Base-by-base conservation (phyloP, 1,284 basidiomycete genomes). In the Caloboletus inedulis region DNA sequence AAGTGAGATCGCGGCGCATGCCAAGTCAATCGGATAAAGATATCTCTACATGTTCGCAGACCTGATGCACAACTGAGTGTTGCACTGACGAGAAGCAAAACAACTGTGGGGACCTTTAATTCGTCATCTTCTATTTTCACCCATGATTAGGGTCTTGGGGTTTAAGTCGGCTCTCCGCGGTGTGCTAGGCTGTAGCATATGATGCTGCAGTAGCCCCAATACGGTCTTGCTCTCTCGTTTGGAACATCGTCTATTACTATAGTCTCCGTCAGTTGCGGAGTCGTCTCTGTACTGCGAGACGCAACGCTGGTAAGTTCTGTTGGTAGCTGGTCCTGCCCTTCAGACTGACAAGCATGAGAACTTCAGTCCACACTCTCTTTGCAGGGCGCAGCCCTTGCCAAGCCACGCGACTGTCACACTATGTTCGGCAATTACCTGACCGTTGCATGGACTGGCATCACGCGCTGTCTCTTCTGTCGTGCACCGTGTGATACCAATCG, bases 111-210 rank as follows among this genome's bases (percentile, higher is more conserved):
- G 40, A 43, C 35, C 23, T 41, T 31, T 7, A 5, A 23, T 6
- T 27, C 18, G 37, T 46, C 34, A 36, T 51, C 39, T 49, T 65
- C 56, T 49, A 51, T 65, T 49, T 52, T 51, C 53, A 50, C 45
- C 47, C 40, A 19, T 35, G 33, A 49, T 43, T 47, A 14, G 39
- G 33, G 55, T 64, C 54, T 51, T 53, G 55, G 54, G 62, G 46
- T 34, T 44, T 57, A 53, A 23, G 50, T 52, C 63, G 61, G 63
- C 50, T 49, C 43, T 68, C 62, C 66, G 63, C 61, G 66, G 66
- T 49, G 41, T 39, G 33, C 47, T 51, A 33, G 29, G 48, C 21
- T 47, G 19, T 29, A 50, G 52, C 35, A 43, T 46, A n/a, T n/a
- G n/a, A n/a, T n/a, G 39, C 8, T 33, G 21, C 19, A 34, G 27